Evolutionary conservation across 148 eudicot species (phyloP), one percentile per base, ranked within the genome.

Genomic region (Suaeda aralocaspica): DNA sequence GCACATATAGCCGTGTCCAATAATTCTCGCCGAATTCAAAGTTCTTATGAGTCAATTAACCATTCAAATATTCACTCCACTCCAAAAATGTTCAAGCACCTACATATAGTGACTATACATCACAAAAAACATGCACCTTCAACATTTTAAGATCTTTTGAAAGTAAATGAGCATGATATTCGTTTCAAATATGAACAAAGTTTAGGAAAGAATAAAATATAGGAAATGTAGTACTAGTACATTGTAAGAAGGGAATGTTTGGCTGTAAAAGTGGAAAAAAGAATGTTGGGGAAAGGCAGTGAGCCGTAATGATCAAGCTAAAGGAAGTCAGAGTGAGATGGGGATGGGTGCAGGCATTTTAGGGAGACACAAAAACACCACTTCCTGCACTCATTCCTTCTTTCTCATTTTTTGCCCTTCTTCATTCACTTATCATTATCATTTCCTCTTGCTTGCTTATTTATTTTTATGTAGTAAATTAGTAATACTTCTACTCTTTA

Each of bases 241-340:
- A 51, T 11, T n/a, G 31, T 52, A 30, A 36, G 13, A 56, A 69
- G 64, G 64, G 64, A 69, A 69, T 69, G 64, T 69, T 45, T 24
- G 30, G 28, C 22, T 64, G 50, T 21, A 21, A 49, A 66, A 22
- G 29, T 16, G 0, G 36, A 14, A 41, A 14, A 28, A 19, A 58
- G 66, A 34, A 45, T 74, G 72, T 67, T 59, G 55, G 72, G 33
- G 10, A 57, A n/a, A 30, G 72, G 71, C 52, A 74, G 72, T 67
- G 72, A 74, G 70, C 39, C 15, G 77, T 67, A 74, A 68, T 67
- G 65, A 74, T 74, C 60, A 69, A 74, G 73, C n/a, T 39, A 10
- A 52, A 5, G 44, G 42, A 67, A 31, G 58, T 46, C 55, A 67
- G 45, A n/a, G 18, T 28, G 9, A 29, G 50, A 59, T 63, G 67